Conservation (phyloP, 1,284 basidiomycete species). For the Ustanciosporium gigantosporum region DNA sequence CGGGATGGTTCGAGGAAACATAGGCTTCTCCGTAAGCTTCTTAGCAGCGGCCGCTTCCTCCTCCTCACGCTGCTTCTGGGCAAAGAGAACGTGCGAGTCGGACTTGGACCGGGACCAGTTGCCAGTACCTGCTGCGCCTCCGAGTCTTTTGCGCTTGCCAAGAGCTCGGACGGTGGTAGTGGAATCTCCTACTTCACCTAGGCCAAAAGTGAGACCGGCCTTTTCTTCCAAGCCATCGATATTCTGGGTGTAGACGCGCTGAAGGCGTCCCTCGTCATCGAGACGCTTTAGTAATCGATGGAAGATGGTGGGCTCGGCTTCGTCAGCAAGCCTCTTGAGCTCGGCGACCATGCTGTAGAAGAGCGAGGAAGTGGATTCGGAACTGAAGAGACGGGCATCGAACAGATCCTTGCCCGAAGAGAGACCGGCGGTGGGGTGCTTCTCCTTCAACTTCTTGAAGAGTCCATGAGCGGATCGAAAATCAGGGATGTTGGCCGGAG, state of each 20-base stretch:
- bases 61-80: conserved; percentile 55
- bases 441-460: conserved; percentile 75
- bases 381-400: conserved; percentile 81
- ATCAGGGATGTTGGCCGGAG: conserved; percentile 86
- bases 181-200: conserved; percentile 44
- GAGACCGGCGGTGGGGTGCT: conserved; percentile 73
- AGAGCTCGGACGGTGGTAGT: conserved; percentile 36
- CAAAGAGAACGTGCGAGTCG: conserved; percentile 49
- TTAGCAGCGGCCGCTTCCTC: conserved; percentile 61
- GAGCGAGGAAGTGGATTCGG: conserved; percentile 72
- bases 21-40: conserved; percentile 23
- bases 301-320: conserved; percentile 78
- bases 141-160: conserved; percentile 44
- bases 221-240: conserved; percentile 88
- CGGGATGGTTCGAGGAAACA: conserved; percentile 77
- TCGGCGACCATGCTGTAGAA: conserved; percentile 94
- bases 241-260: conserved; percentile 91
- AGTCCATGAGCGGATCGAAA: conserved; percentile 83
- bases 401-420: conserved; percentile 83
- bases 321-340: conserved; percentile 79
- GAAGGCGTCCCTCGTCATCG: conserved; percentile 78
- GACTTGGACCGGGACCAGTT: conserved; percentile 41
- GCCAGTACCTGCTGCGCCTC: background rate
- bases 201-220: conserved; percentile 69
- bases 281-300: conserved; percentile 85